Conservation (phyloP, 208 protist genomes). For the Trypanosoma theileri region DNA sequence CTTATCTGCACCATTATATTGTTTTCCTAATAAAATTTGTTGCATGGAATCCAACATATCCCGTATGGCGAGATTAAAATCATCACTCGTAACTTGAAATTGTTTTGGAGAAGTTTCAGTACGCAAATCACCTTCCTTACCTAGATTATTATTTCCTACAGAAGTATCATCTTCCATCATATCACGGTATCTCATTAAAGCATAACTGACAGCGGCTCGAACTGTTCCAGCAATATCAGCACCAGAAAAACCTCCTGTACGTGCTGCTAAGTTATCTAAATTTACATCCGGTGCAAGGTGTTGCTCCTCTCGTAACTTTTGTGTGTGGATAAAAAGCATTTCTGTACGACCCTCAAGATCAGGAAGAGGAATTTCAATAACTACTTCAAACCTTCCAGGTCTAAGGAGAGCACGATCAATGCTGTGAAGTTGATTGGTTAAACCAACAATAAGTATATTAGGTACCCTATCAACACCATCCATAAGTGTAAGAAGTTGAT, state of each 20-base stretch:
- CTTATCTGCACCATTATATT: not conserved
- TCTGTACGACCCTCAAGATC: slow-evolving; percentile 77
- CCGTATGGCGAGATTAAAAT: slow-evolving; percentile 21
- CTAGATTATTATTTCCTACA: not conserved
- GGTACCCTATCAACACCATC: slow-evolving; percentile 81
- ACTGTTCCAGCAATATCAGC: slow-evolving; percentile 93
- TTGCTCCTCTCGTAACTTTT: slow-evolving; percentile 78
- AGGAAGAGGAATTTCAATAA: slow-evolving; percentile 89
- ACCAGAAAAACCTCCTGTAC: slow-evolving; percentile 97
- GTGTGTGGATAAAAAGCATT: slow-evolving; percentile 93
- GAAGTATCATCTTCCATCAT: not conserved
- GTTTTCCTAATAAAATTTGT: slow-evolving; percentile 7
- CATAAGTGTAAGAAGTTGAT: slow-evolving; percentile 96
- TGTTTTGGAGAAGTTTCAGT: not conserved
- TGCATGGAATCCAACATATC: slow-evolving; percentile 18
- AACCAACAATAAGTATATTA: slow-evolving; percentile 94
- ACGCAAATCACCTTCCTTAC: not conserved
- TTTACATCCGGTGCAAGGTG: slow-evolving; percentile 89
- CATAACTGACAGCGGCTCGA: slow-evolving; percentile 78
- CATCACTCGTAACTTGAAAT: slow-evolving; percentile 24
- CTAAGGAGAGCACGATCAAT: slow-evolving; percentile 92
- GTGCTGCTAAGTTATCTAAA: slow-evolving; percentile 87
- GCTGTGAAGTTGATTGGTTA: slow-evolving; percentile 92
- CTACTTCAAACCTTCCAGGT: slow-evolving; percentile 93
- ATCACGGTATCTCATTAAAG: slow-evolving; percentile 66